A percentile compares a stretch with the other conserved stretches of the same genome.
These are phyloP conservation scores for Smithsoniella earleae DNA, from an alignment of 163 green algal genomes.

Conservation along the genomic window DNA sequence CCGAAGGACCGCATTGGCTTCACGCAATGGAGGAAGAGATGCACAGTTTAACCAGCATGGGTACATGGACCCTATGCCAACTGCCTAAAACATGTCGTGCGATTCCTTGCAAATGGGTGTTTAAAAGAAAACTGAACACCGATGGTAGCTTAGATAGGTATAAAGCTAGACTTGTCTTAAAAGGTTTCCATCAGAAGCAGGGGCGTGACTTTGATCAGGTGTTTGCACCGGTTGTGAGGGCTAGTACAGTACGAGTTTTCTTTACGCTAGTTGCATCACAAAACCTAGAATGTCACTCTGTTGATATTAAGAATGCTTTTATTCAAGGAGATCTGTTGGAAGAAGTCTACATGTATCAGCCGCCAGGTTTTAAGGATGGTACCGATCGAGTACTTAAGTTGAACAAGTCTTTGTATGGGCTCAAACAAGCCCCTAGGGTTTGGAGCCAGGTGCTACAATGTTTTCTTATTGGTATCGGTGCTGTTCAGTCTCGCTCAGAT, in stretches of 20 bases:
- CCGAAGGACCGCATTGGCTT: slow-evolving; percentile 7
- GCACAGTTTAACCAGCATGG: not conserved
- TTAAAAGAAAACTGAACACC: slow-evolving; percentile 3
- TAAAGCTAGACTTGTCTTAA: slow-evolving; percentile 16
- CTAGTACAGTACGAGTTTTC: slow-evolving; percentile 3
- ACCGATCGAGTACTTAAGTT: not conserved
- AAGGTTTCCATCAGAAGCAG: slow-evolving; percentile 6
- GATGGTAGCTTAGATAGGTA: slow-evolving; percentile 12
- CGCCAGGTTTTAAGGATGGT: not conserved
- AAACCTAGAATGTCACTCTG: slow-evolving; percentile 18
- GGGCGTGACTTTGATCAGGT: not conserved
- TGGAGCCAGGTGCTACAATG: not conserved
- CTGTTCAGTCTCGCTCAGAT: not conserved
- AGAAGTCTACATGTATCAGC: slow-evolving; percentile 24
- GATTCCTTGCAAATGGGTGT: slow-evolving; percentile 16
- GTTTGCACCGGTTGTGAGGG: slow-evolving; percentile 15
- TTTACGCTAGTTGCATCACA: not conserved
- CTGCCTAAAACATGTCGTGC: not conserved
- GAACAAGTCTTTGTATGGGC: slow-evolving; percentile 18
- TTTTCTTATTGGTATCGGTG: not conserved
- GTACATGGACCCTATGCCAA: not conserved
- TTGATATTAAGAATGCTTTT: slow-evolving; percentile 25
- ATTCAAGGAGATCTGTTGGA: slow-evolving; percentile 2
- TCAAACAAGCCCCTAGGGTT: not conserved
- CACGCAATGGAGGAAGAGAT: slow-evolving; percentile 19